A percentile compares a stretch with the other conserved stretches of the same genome.
These are phyloP conservation scores for Penicillium sp. DNA, from an alignment of 2,329 filamentous ascomycete genomes.

Conservation along the genomic window DNA sequence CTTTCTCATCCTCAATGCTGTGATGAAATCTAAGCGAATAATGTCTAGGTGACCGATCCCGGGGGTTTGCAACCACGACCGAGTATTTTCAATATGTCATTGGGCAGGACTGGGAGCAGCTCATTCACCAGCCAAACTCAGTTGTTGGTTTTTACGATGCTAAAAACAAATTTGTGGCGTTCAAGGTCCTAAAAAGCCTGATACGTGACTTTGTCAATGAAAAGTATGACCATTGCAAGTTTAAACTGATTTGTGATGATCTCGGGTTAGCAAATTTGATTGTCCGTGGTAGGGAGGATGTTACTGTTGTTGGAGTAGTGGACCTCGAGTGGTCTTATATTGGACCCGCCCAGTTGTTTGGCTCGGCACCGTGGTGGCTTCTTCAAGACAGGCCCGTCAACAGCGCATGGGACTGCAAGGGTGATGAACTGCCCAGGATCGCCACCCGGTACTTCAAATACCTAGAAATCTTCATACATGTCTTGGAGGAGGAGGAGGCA, in stretches of 20 bases:
- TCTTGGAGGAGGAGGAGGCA: constrained; percentile 40
- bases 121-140: constrained; percentile 42
- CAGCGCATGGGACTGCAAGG: constrained; percentile 30
- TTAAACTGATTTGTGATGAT: constrained; percentile 47
- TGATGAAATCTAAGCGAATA: too few species aligned
- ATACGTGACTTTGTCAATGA: constrained; percentile 31
- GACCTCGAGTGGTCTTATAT: constrained; percentile 47
- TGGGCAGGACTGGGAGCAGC: constrained; percentile 40
- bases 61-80: constrained; percentile 35
- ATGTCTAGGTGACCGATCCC: constrained; percentile 32
- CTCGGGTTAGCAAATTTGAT: constrained; percentile 45
- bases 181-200: constrained; percentile 34
- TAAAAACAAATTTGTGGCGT: constrained; percentile 34
- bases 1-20: too few species aligned
- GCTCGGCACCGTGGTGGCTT: constrained; percentile 45
- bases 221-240: constrained; percentile 35
- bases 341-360: constrained; percentile 44
- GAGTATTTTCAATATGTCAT: constrained; percentile 42
- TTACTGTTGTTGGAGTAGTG: constrained; percentile 42
- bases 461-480: constrained; percentile 35
- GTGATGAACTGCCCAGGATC: constrained; percentile 30
- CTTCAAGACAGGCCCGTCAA: constrained; percentile 39
- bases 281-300: constrained; percentile 38
- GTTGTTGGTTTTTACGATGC: constrained; percentile 32
- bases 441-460: constrained; percentile 33